These are phyloP conservation scores for Chlamydomonas sphaeroides DNA, from an alignment of 139 green algal genomes.

Conservation along the genomic window DNA sequence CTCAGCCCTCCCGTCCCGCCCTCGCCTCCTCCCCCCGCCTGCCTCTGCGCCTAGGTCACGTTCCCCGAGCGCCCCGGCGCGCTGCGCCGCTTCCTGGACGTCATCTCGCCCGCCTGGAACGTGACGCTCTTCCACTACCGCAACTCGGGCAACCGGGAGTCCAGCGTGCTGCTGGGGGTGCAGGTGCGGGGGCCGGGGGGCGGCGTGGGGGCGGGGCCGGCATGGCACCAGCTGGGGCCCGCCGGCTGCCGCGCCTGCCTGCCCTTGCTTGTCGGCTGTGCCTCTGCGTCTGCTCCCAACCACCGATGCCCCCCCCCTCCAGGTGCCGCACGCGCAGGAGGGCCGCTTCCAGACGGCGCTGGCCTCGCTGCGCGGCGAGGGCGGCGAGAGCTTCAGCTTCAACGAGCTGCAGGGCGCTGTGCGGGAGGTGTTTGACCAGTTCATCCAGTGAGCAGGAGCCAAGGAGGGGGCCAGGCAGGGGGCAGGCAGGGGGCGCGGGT, in stretches of 20 bases:
- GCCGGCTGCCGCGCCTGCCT: neutral
- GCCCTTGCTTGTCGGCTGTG: neutral
- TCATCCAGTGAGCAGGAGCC: conserved; percentile 65
- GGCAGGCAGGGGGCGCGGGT: too few relatives aligned
- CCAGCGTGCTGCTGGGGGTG: conserved; percentile 84
- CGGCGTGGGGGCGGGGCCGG: too few relatives aligned
- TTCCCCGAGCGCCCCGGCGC: conserved; percentile 95
- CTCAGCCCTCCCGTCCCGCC: neutral
- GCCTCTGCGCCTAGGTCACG: conserved; percentile 61
- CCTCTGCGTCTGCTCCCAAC: neutral
- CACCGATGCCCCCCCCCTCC: conserved; percentile 7
- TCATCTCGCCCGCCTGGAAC: conserved; percentile 84
- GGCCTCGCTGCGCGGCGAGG: conserved; percentile 33
- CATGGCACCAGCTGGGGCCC: too few relatives aligned
- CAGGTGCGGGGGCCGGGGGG: conserved; percentile 53
- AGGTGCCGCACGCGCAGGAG: conserved; percentile 68
- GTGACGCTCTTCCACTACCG: conserved; percentile 99
- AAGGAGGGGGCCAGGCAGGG: too few relatives aligned
- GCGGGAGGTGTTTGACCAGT: conserved; percentile 81
- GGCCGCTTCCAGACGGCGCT: conserved; percentile 46
- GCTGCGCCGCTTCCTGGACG: conserved; percentile 84
- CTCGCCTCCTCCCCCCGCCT: neutral
- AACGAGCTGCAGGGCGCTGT: conserved; percentile 69
- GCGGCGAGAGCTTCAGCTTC: conserved; percentile 70
- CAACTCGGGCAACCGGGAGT: conserved; percentile 79